Evolutionary conservation across 2,329 filamentous ascomycete genomes (phyloP), one percentile per base, ranked within the genome.

Genomic region (Ophiocordyceps camponoti-rufipedis): DNA sequence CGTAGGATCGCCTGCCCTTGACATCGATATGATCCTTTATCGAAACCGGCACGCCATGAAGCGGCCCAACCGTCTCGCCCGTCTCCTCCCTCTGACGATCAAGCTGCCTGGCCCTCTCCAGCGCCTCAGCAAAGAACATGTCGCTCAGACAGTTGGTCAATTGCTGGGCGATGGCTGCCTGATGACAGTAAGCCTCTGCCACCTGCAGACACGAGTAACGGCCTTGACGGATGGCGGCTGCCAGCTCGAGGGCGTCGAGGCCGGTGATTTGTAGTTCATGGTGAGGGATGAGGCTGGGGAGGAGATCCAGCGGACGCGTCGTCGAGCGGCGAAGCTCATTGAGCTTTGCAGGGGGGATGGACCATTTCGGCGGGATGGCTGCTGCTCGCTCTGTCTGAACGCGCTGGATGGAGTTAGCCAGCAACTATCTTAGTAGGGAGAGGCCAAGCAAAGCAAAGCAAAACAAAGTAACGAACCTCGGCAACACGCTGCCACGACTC

Each of bases 31-130:
- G 44, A 16, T 49, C 53, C 51, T 62, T 66, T 45, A 54, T 46
- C 11, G 49, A 53, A n/a, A 78, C 62, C 0, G 74, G 74, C 1
- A 78, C 60, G 2, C 78, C 79, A 57, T 82, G 78, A 3, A 83
- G 62, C 4, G 77, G 74, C 10, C 51, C 51, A 5, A 51, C 42
- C 3, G 48, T 41, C 28, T 35, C 44, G 4, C 50, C 48, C 4
- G 46, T 49, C 2, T 32, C n/a, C 29, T 40, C 42, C 14, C 49
- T 45, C 1, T 46, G 5, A 3, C 60, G 52, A 54, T 78, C 74
- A 2, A 75, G 56, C 8, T 56, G 44, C 31, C 56, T 55, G 0
- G 73, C 72, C 4, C 58, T 56, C 2, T 55, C 47, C 3, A 75
- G 55, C 1, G 70, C 73, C 23, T 63, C 56, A 1, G 64, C 56